phyloP scores from a whole-genome alignment of 2,329 filamentous ascomycete species.

The Hypoxylon sp. region DNA sequence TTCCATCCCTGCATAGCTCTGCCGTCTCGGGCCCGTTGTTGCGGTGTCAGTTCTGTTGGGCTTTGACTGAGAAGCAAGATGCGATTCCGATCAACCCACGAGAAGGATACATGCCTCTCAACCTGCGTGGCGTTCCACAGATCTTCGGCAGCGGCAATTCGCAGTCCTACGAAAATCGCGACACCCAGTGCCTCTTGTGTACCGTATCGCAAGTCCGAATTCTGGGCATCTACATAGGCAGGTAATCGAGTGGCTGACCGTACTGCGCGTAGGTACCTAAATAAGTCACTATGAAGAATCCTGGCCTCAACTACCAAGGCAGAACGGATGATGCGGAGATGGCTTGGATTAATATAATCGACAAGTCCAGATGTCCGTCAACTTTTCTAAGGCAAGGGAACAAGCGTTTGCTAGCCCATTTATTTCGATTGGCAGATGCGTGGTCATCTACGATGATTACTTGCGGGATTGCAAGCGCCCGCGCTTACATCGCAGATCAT shows the following conservation, averaged over 20 bases:
- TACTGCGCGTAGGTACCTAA: constrained; percentile 1
- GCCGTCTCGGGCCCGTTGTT: constrained; percentile 8
- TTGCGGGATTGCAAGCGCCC: constrained; percentile 18
- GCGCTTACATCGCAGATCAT: constrained; percentile 42
- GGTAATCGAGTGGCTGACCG: constrained; percentile 5
- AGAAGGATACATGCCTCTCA: constrained; percentile 7
- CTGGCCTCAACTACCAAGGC: not conserved
- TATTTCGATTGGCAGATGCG: constrained; percentile 23
- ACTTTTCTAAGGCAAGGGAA: constrained; percentile 10
- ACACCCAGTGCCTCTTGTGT: constrained; percentile 19
- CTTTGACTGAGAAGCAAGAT: constrained; percentile 11
- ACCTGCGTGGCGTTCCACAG: constrained; percentile 5
- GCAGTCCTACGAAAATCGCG: constrained; percentile 15
- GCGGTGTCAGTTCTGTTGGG: not conserved
- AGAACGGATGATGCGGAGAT: not conserved
- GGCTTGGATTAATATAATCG: not conserved
- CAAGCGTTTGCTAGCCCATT: constrained; percentile 14
- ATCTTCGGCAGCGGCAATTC: constrained; percentile 7
- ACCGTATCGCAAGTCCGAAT: constrained; percentile 19
- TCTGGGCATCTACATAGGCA: constrained; percentile 31
- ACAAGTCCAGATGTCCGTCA: not conserved
- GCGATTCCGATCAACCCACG: constrained; percentile 19
- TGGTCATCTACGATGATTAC: constrained; percentile 14
- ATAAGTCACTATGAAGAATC: not conserved
- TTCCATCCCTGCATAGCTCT: constrained; percentile 19